These are phyloP conservation scores for Annulohypoxylon stygium DNA, from an alignment of 495 filamentous ascomycete genomes.

Conservation along the genomic window DNA sequence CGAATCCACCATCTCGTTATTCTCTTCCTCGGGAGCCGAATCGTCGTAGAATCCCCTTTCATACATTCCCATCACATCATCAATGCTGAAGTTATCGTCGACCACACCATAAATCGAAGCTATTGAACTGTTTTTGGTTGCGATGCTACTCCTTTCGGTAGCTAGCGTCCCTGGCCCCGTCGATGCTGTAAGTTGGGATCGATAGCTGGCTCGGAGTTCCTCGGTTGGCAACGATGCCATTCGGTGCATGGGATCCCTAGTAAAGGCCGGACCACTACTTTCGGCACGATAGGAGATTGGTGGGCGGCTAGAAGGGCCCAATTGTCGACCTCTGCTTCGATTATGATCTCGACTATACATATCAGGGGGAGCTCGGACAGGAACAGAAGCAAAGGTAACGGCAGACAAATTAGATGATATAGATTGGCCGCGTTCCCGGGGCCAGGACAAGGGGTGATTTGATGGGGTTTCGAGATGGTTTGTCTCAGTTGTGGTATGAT, in stretches of 20 bases:
- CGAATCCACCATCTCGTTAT: conserved; percentile 54
- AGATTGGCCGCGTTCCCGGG: conserved; percentile 58
- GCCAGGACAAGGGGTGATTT: conserved; percentile 51
- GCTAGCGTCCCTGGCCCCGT: conserved; percentile 75
- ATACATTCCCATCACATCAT: conserved; percentile 96
- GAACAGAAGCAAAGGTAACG: conserved; percentile 58
- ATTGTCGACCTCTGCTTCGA: conserved; percentile 45
- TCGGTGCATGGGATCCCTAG: conserved; percentile 59
- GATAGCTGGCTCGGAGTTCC: conserved; percentile 76
- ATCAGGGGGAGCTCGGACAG: conserved; percentile 51
- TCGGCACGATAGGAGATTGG: conserved; percentile 51
- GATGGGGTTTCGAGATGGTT: conserved; percentile 50
- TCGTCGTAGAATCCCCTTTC: conserved; percentile 82
- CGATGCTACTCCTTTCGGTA: conserved; percentile 84
- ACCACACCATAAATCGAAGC: conserved; percentile 71
- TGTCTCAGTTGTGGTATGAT: conserved; percentile 47
- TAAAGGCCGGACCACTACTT: conserved; percentile 43
- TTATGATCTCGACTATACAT: conserved; percentile 38
- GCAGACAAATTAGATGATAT: conserved; percentile 62
- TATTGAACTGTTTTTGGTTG: conserved; percentile 83
- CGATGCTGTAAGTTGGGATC: conserved; percentile 75
- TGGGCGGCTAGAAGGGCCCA: conserved; percentile 38
- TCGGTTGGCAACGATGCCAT: conserved; percentile 61
- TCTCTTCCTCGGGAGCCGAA: conserved; percentile 57
- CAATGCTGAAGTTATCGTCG: conserved; percentile 83